Percentiles rank a stretch among this genome's conserved stretches.
Conservation (phyloP, 2,329 filamentous ascomycete genomes). For the Elsinoe arachidis region DNA sequence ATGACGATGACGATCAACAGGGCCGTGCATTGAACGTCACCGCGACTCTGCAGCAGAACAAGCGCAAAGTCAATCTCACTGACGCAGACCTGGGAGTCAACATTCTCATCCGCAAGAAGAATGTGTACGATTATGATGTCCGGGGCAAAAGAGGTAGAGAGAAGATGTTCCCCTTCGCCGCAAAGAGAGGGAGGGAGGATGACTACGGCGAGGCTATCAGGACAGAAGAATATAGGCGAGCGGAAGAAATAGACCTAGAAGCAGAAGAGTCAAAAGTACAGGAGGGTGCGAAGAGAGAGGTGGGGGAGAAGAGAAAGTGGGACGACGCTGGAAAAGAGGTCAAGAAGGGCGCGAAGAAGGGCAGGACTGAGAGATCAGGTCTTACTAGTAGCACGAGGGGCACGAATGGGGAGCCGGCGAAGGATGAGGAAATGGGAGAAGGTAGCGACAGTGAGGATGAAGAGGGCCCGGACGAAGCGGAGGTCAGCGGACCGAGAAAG, state of each 20-base stretch:
- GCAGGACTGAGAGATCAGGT: constrained; percentile 2
- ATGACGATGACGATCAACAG: constrained; percentile 82
- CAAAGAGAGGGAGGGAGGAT: constrained; percentile 69
- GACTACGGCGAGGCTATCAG: constrained; percentile 92
- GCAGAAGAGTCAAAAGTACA: constrained; percentile 43
- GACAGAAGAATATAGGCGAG: constrained; percentile 85
- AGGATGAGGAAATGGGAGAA: constrained; percentile 19
- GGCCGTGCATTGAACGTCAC: constrained; percentile 86
- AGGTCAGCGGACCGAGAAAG: constrained; percentile 63
- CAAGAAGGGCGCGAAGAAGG: constrained; percentile 11
- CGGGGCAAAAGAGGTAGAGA: constrained; percentile 86
- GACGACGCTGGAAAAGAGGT: constrained; percentile 41
- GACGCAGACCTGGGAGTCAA: constrained; percentile 91
- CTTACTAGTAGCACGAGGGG: constrained; percentile 5
- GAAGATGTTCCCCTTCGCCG: constrained; percentile 80
- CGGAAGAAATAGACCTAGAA: constrained; percentile 78
- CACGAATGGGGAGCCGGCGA: constrained; percentile 18
- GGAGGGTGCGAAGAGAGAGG: constrained; percentile 61
- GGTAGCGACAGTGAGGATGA: constrained; percentile 43
- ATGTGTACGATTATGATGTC: constrained; percentile 88
- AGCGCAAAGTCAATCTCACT: constrained; percentile 76
- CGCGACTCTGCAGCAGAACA: constrained; percentile 71
- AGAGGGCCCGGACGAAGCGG: constrained; percentile 43
- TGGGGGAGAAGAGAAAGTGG: constrained; percentile 94
- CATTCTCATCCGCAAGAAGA: constrained; percentile 77